A percentile compares a stretch with the other conserved stretches of the same genome.
Evolutionary conservation across 108 stramenopile genomes (phyloP).

Genomic region (Skeletonema marinoi): DNA sequence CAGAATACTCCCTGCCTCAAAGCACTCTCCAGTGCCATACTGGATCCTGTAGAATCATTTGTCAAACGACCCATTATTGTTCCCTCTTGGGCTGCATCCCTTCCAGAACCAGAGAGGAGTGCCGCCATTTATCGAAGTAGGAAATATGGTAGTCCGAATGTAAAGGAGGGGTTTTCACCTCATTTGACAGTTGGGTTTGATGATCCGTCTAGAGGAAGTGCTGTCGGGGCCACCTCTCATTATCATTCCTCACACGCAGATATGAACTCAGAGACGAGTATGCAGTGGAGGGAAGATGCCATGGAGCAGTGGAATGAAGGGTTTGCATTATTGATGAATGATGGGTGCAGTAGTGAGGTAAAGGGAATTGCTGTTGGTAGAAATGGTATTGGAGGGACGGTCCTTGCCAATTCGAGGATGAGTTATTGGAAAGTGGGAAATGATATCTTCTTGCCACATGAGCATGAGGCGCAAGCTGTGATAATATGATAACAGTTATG

Average conservation of each 20-base stretch:
- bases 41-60: slow-evolving; percentile 12
- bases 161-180: slow-evolving; percentile 41
- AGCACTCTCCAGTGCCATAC: slow-evolving; percentile 32
- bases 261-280: neutral
- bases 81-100: slow-evolving; percentile 40
- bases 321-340: neutral
- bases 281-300: slow-evolving; percentile 22
- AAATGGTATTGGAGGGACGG: slow-evolving; percentile 36
- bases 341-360: neutral
- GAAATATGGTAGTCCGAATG: slow-evolving; percentile 54
- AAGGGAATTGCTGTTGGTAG: slow-evolving; percentile 21
- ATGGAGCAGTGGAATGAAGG: slow-evolving; percentile 34
- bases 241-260: neutral
- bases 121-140: slow-evolving; percentile 17
- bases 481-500: too few relatives aligned
- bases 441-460: neutral
- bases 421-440: slow-evolving; percentile 19
- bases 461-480: neutral
- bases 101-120: slow-evolving; percentile 27
- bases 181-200: slow-evolving; percentile 61
- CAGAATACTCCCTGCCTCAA: slow-evolving; percentile 30
- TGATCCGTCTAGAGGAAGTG: slow-evolving; percentile 12
- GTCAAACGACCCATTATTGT: slow-evolving; percentile 23
- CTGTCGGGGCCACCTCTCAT: neutral
- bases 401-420: slow-evolving; percentile 26